phyloP scores from a whole-genome alignment of 495 filamentous ascomycete species.

The Neurospora tetrasperma region DNA sequence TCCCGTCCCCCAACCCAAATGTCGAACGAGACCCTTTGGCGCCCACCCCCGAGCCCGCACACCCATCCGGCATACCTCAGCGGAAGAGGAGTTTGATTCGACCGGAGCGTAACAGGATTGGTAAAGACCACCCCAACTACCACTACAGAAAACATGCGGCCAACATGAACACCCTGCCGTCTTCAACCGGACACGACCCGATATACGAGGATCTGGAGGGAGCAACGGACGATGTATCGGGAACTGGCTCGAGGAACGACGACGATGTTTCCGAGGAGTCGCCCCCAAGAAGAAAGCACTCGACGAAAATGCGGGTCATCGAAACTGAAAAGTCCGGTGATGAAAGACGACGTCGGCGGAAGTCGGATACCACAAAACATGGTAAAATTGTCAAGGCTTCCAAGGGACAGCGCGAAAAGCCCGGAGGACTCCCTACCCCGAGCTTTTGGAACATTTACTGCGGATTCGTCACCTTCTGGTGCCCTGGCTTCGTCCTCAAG shows the following conservation, averaged over 20 bases:
- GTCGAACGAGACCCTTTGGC: constrained; percentile 37
- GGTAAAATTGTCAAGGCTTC: constrained; percentile 49
- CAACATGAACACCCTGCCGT: constrained; percentile 78
- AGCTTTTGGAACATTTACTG: constrained; percentile 96
- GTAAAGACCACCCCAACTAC: constrained; percentile 82
- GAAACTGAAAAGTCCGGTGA: constrained; percentile 30
- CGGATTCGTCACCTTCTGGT: constrained; percentile 87
- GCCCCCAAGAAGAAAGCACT: constrained; percentile 21
- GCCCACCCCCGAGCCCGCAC: constrained; percentile 20
- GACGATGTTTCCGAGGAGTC: constrained; percentile 30
- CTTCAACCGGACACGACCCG: constrained; percentile 85
- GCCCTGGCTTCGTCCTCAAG: constrained; percentile 69
- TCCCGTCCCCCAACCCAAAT: constrained; percentile 35
- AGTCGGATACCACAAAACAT: constrained; percentile 24
- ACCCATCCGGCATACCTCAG: constrained; percentile 29
- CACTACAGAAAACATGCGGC: constrained; percentile 87
- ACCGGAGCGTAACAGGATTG: constrained; percentile 76
- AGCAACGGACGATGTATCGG: constrained; percentile 30
- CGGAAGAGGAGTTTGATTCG: constrained; percentile 78
- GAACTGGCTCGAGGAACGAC: constrained; percentile 26
- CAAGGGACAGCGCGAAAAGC: constrained; percentile 41
- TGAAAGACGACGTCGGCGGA: constrained; percentile 17
- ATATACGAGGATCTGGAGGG: constrained; percentile 58
- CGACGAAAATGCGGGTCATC: constrained; percentile 11
- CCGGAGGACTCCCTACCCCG: constrained; percentile 63